Evolutionary conservation across 2,329 filamentous ascomycete species (phyloP).

Genomic region (Graphilbum fragrans): DNA sequence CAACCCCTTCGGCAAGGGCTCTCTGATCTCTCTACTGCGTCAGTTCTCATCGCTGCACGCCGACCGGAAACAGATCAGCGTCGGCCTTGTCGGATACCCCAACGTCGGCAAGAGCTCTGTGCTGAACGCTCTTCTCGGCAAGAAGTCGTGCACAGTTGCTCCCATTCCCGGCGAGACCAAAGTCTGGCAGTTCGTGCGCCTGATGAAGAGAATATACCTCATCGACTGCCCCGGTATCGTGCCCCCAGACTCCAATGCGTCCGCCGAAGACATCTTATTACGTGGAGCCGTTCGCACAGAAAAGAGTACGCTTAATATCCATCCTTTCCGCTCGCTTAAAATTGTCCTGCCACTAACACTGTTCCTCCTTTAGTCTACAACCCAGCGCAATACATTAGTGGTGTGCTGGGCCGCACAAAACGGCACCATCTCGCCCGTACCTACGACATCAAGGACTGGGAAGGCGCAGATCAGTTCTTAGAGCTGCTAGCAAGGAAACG

Average conservation of each 20-base stretch:
- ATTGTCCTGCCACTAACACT: not conserved
- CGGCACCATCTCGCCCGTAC: constrained; percentile 82
- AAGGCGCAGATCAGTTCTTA: constrained; percentile 67
- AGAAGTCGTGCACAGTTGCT: constrained; percentile 86
- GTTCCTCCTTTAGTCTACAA: constrained; percentile 52
- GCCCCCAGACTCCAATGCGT: constrained; percentile 74
- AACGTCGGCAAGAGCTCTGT: constrained; percentile 95
- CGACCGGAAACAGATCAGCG: constrained; percentile 64
- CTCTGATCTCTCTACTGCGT: constrained; percentile 77
- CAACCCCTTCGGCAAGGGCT: constrained; percentile 94
- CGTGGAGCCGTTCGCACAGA: constrained; percentile 88
- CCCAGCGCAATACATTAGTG: constrained; percentile 88
- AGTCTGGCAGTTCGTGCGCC: constrained; percentile 34
- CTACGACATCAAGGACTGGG: constrained; percentile 75
- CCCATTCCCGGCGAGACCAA: constrained; percentile 92
- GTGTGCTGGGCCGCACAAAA: constrained; percentile 70
- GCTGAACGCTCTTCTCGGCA: constrained; percentile 86
- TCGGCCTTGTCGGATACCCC: constrained; percentile 69
- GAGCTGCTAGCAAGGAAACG: constrained; percentile 79
- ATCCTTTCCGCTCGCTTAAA: not conserved
- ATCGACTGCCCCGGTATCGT: constrained; percentile 97
- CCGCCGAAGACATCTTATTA: constrained; percentile 76
- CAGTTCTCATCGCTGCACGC: constrained; percentile 69
- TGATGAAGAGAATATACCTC: constrained; percentile 69
- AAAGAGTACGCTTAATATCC: constrained; percentile 38